A percentile compares a stretch with the other conserved stretches of the same genome.
Conservation (phyloP, 495 filamentous ascomycete genomes). For the Lepraria neglecta region DNA sequence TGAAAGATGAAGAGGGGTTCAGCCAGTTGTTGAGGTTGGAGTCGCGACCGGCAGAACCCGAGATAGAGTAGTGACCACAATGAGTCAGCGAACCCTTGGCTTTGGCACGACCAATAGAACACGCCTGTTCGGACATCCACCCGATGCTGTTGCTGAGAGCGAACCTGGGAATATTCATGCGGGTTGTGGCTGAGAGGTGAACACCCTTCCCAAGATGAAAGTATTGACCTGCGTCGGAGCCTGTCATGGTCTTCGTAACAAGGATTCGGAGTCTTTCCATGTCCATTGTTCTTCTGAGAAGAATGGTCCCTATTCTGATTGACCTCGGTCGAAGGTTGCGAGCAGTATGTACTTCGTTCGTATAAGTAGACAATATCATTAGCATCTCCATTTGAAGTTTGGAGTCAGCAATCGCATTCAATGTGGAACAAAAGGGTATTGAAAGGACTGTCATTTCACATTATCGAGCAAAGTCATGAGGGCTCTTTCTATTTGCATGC, state of each 20-base stretch:
- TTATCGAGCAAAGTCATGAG: background rate
- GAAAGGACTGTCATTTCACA: background rate
- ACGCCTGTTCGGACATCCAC: background rate
- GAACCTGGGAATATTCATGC: background rate
- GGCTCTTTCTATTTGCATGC: background rate
- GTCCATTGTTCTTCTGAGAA: background rate
- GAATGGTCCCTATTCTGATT: too few species aligned
- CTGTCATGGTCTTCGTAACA: background rate
- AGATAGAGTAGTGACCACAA: background rate
- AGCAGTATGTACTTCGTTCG: too few species aligned
- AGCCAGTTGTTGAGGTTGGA: constrained; percentile 2
- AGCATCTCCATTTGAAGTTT: background rate
- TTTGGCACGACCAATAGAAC: constrained; percentile 13
- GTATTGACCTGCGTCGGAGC: background rate
- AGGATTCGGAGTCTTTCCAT: background rate
- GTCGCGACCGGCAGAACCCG: constrained; percentile 14
- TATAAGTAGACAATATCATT: background rate
- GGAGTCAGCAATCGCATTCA: background rate
- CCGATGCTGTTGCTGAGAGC: constrained; percentile 14
- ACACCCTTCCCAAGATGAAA: background rate
- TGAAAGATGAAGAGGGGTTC: constrained; percentile 23
- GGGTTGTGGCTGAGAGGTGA: background rate
- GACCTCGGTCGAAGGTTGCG: too few species aligned
- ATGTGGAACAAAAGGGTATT: background rate
- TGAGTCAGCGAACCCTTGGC: constrained; percentile 10